Percentiles rank a stretch among this genome's conserved stretches.
These are phyloP conservation scores for Mycena filopes DNA, from an alignment of 768 basidiomycete species.

Conservation along the genomic window DNA sequence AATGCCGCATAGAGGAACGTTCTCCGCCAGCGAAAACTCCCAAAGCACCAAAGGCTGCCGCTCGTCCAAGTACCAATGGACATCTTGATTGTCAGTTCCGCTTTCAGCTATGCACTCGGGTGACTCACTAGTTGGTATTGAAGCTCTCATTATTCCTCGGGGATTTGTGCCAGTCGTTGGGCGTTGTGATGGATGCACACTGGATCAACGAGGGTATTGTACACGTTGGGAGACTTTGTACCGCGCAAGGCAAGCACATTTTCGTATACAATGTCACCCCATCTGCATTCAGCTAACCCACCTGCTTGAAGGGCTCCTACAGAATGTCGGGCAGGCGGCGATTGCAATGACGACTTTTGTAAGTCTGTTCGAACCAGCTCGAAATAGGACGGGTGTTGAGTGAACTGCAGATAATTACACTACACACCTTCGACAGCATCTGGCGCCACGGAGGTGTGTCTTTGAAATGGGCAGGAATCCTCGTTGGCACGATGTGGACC, in stretches of 20 bases:
- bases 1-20: background rate
- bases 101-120: too few species aligned
- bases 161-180: slow-evolving; percentile 20
- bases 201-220: slow-evolving; percentile 23
- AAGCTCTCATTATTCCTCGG: slow-evolving; percentile 24
- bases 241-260: slow-evolving; percentile 1
- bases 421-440: slow-evolving; percentile 20
- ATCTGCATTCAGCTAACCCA: too few species aligned
- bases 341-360: slow-evolving; percentile 23
- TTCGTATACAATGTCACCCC: too few species aligned
- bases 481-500: slow-evolving; percentile 14
- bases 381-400: too few species aligned
- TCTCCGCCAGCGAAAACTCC: background rate
- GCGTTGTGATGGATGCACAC: slow-evolving; percentile 16
- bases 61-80: slow-evolving; percentile 14
- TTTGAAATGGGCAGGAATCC: background rate
- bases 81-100: slow-evolving; percentile 7
- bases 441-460: slow-evolving; percentile 13
- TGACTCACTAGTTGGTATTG: background rate
- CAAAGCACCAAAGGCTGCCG: background rate
- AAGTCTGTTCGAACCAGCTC: background rate
- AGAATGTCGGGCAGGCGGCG: slow-evolving; percentile 19
- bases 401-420: slow-evolving; percentile 4
- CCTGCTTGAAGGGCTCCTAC: background rate
- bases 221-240: slow-evolving; percentile 7